Evolutionary conservation across 495 filamentous ascomycete species (phyloP).

Genomic region (Aspergillus leporis): DNA sequence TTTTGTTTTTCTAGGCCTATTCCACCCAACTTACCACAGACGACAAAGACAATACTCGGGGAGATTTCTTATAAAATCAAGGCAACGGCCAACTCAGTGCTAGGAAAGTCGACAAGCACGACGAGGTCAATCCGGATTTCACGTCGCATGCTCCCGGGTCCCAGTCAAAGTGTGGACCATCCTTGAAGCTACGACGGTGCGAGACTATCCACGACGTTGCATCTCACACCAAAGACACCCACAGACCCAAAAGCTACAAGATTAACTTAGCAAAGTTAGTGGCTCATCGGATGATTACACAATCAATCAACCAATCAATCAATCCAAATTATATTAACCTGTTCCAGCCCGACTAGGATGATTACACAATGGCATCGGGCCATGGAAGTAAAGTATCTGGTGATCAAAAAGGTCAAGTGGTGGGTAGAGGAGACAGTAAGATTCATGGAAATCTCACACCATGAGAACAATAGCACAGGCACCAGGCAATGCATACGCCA

Average conservation of each 20-base stretch:
- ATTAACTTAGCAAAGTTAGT: background rate
- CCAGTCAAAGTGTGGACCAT: background rate
- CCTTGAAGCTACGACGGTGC: background rate
- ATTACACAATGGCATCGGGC: background rate
- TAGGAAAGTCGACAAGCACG: background rate
- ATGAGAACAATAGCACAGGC: background rate
- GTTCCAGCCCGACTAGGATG: no score
- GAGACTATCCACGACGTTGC: background rate
- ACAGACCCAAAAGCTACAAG: background rate
- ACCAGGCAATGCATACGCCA: background rate
- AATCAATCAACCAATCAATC: no score
- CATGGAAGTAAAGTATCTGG: background rate
- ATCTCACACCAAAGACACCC: background rate
- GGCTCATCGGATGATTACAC: background rate
- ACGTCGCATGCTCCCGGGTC: background rate
- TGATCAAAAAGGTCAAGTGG: slow-evolving; percentile 4
- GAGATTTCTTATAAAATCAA: background rate
- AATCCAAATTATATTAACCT: no score
- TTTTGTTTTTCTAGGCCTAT: background rate
- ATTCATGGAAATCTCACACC: background rate
- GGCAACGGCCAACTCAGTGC: background rate
- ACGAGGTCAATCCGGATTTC: background rate
- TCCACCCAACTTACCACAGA: background rate
- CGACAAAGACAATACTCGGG: background rate
- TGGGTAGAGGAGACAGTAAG: slow-evolving; percentile 7